Base-by-base conservation (phyloP, 2,329 filamentous ascomycete species). In the Escovopsis sp. region DNA sequence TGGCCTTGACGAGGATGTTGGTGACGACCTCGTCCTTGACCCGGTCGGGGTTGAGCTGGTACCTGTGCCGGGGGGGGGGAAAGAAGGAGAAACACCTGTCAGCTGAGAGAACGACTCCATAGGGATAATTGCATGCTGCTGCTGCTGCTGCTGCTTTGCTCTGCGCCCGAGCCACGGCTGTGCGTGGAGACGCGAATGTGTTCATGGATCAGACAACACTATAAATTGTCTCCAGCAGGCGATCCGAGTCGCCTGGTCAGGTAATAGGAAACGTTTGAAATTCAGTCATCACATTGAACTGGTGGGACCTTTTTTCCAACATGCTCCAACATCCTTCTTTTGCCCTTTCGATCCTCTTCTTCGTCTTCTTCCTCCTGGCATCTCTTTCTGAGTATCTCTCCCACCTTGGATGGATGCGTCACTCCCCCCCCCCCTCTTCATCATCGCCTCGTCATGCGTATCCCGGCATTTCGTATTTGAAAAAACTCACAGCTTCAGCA, bases 41-140 rank as follows among this genome's bases (percentile, higher is more conserved):
- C 54, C 94, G 85, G 71, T 96, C 88, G 40, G 91, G 91, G 77
- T 98, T 98, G 70, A 98, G 94, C 71, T 98, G 93, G 75, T 98
- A 98, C 51, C 91, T 98, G 54, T 47, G 11, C 12, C 16, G 37
- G 27, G 36, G 38, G 39, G 4, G 33, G 6, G 6, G 20, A 20
- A 6, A 20, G 6, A 20, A 20, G 6, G 20, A 20, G 20, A 20
- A 20, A 20, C 20, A 20, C 6, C 20, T 20, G 20, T 20, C 20
- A 20, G 20, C 20, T 20, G 20, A 4, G 20, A 20, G 20, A 20
- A 20, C 20, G 4, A 20, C 20, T 20, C 33, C 44, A 48, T 45
- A 45, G 16, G 7, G 14, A 5, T 31, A 13, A 30, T n/a, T n/a
- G n/a, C 25, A 14, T 11, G 31, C 39, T 24, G 38, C 39, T 10